phyloP scores from a whole-genome alignment of 2,329 filamentous ascomycete species.

The Phaeomoniella chlamydospora region DNA sequence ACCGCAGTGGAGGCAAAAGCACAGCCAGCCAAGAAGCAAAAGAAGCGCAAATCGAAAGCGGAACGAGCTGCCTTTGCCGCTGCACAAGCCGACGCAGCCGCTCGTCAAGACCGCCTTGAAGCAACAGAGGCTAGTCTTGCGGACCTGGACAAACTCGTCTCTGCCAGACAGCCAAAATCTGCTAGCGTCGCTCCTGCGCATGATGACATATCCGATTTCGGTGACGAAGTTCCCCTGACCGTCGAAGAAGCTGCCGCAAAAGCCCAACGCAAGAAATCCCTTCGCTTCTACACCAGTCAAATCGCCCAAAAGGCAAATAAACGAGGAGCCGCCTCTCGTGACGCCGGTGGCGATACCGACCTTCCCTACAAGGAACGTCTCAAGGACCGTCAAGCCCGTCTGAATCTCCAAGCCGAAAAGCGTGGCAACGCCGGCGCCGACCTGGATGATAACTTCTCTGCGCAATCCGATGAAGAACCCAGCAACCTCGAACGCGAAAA shows the following conservation, averaged over 20 bases:
- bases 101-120: conserved; percentile 7
- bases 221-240: conserved; percentile 72
- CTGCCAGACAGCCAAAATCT: conserved; percentile 24
- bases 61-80: conserved; percentile 36
- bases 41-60: conserved; percentile 31
- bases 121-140: conserved; percentile 57
- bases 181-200: conserved; percentile 14
- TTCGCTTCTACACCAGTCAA: conserved; percentile 96
- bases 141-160: conserved; percentile 49
- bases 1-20: background rate
- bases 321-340: conserved; percentile 46
- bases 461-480: conserved; percentile 54
- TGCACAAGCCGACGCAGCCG: background rate
- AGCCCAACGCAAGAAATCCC: conserved; percentile 72
- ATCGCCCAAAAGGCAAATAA: conserved; percentile 90
- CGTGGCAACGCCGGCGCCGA: conserved; percentile 53
- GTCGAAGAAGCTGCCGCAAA: conserved; percentile 73
- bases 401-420: conserved; percentile 78
- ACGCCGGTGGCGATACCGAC: conserved; percentile 46
- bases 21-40: conserved; percentile 16
- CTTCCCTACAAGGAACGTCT: conserved; percentile 75
- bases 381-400: conserved; percentile 67
- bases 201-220: conserved; percentile 73
- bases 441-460: conserved; percentile 53
- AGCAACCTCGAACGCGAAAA: conserved; percentile 36